Base-by-base conservation (phyloP, 116 monocot genomes). In the Posidonia oceanica region DNA sequence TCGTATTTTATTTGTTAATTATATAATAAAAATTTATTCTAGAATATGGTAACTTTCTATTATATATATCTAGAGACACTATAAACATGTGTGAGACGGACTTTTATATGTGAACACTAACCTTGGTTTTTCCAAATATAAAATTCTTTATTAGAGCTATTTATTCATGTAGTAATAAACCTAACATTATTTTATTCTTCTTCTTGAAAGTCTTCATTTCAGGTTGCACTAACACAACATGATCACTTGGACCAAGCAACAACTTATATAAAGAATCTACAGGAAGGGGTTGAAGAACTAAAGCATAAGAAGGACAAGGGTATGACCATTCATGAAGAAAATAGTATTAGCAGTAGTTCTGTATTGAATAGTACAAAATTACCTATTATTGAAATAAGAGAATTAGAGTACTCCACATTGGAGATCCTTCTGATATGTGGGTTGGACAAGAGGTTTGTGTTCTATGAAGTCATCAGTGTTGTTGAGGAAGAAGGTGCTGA, bases 401-500 rank as follows among this genome's bases (percentile, higher is more conserved):
- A 81, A 36, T 55, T 69, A 17, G 85, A 80, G 17, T 1, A 56
- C 17, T 68, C 76, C 7, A 76, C 69, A 60, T 13, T 85, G 58
- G 89, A 85, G 75, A 77, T 81, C 53, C 39, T 83, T 4, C 56
- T 89, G 52, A 69, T 85, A 4, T 83, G 80, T 38, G 51, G 54
- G 17, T 10, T 69, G 64, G 23, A 40, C 74, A 52, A 78, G 54
- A 70, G 72, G 53, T 17, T 64, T 74, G 70, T 57, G 40, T 67
- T 83, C 55, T 74, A 80, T 60, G 53, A 80, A 15, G 59, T 73
- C 42, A 76, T 83, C 20, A 29, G 22, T 11, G 69, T 81, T 21
- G 69, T 89, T 0, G 81, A 79, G 67, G 81, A 85, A 69, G 85
- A 89, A 77, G 89, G 89, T 0, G 89, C 89, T 1, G 75, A 83